These are phyloP conservation scores for Nitzschia putrida DNA, from an alignment of 108 stramenopile species.

Conservation along the genomic window DNA sequence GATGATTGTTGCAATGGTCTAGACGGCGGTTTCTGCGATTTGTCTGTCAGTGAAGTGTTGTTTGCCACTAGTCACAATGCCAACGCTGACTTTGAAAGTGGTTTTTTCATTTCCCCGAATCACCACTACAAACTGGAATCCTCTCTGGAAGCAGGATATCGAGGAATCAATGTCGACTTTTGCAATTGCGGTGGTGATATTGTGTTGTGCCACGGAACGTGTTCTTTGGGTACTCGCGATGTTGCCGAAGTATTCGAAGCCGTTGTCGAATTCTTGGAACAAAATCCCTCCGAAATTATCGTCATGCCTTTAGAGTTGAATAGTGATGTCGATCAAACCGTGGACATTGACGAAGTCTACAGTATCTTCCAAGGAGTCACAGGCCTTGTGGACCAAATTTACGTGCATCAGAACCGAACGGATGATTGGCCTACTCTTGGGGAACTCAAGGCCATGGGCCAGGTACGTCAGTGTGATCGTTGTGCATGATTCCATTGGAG, in stretches of 20 bases:
- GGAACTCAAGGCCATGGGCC: constrained; percentile 45
- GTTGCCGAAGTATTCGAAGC: constrained; percentile 47
- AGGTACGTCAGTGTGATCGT: constrained; percentile 6
- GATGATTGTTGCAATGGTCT: constrained; percentile 69
- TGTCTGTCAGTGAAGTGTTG: constrained; percentile 58
- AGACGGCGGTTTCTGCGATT: constrained; percentile 50
- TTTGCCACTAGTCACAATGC: constrained; percentile 73
- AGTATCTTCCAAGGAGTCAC: constrained; percentile 19
- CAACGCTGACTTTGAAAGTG: constrained; percentile 48
- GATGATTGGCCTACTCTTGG: constrained; percentile 63
- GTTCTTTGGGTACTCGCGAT: constrained; percentile 56
- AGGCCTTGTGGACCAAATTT: constrained; percentile 36
- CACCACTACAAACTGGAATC: constrained; percentile 56
- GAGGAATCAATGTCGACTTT: constrained; percentile 64
- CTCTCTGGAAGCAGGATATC: constrained; percentile 68
- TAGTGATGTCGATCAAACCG: constrained; percentile 38
- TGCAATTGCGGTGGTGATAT: constrained; percentile 62
- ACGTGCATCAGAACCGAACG: constrained; percentile 17
- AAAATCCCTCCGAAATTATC: constrained; percentile 61
- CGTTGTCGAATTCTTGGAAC: constrained; percentile 51
- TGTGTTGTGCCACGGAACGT: constrained; percentile 59
- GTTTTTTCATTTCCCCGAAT: constrained; percentile 53
- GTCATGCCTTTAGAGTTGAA: constrained; percentile 62
- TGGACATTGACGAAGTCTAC: constrained; percentile 37
- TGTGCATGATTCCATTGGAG: background rate